phyloP scores from a whole-genome alignment of 2,329 filamentous ascomycete genomes.

The Fusarium beomiforme region DNA sequence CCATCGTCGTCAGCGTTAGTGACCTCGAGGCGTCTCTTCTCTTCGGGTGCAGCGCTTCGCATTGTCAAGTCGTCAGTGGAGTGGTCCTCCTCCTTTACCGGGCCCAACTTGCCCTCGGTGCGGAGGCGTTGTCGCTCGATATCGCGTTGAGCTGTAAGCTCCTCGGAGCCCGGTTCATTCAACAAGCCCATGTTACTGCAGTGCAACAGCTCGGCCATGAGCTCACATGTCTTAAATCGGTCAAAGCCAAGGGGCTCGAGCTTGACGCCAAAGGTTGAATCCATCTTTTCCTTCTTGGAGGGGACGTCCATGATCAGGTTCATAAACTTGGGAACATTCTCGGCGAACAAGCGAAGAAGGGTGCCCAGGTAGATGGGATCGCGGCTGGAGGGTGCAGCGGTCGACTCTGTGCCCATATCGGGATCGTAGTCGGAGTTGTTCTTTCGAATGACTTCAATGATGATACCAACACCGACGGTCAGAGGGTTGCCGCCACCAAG shows the following conservation, averaged over 20 bases:
- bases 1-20: slow-evolving; percentile 88
- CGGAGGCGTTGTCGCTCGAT: slow-evolving; percentile 82
- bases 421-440: slow-evolving; percentile 99
- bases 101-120: slow-evolving; percentile 74
- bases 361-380: slow-evolving; percentile 97
- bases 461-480: slow-evolving; percentile 94
- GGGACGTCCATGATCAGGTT: slow-evolving; percentile 82
- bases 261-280: slow-evolving; percentile 87
- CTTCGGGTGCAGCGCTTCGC: slow-evolving; percentile 63
- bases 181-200: slow-evolving; percentile 98
- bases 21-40: slow-evolving; percentile 78
- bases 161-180: slow-evolving; percentile 90
- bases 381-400: slow-evolving; percentile 80
- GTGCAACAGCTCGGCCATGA: slow-evolving; percentile 97
- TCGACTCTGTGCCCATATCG: slow-evolving; percentile 84
- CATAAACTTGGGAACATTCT: slow-evolving; percentile 95
- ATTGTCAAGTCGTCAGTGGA: slow-evolving; percentile 69
- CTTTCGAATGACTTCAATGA: slow-evolving; percentile 98
- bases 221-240: slow-evolving; percentile 97
- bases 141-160: slow-evolving; percentile 83
- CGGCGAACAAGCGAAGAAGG: slow-evolving; percentile 86
- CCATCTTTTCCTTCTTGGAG: slow-evolving; percentile 77
- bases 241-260: slow-evolving; percentile 97
- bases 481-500: slow-evolving; percentile 91
- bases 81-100: slow-evolving; percentile 52